Percentiles rank a stretch among this genome's conserved stretches.
Evolutionary conservation across 2,329 filamentous ascomycete species (phyloP).

Genomic region (Penicillium sp.): DNA sequence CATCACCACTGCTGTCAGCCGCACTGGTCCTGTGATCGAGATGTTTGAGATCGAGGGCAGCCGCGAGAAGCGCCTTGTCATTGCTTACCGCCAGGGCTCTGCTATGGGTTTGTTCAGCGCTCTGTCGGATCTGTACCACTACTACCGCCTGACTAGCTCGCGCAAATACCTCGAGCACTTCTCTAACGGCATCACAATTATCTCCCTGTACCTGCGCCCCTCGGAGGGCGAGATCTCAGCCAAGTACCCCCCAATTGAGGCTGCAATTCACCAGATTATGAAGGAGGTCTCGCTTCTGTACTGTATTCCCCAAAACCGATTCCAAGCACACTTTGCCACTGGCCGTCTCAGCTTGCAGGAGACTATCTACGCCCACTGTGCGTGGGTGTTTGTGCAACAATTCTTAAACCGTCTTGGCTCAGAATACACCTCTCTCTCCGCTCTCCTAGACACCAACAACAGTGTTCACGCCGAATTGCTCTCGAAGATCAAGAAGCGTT

Average conservation of each 20-base stretch:
- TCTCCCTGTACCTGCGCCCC: slow-evolving; percentile 89
- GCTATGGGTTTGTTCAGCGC: slow-evolving; percentile 93
- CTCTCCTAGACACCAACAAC: slow-evolving; percentile 77
- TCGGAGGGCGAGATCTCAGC: slow-evolving; percentile 57
- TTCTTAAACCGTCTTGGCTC: slow-evolving; percentile 93
- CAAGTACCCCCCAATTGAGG: slow-evolving; percentile 77
- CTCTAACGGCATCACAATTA: slow-evolving; percentile 95
- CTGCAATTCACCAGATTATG: slow-evolving; percentile 97
- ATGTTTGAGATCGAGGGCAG: slow-evolving; percentile 93
- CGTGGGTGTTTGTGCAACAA: slow-evolving; percentile 97
- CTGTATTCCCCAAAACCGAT: slow-evolving; percentile 96
- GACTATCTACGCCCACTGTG: slow-evolving; percentile 94
- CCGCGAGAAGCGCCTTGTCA: slow-evolving; percentile 87
- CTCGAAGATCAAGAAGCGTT: slow-evolving; percentile 89
- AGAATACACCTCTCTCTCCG: slow-evolving; percentile 84
- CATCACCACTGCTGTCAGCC: slow-evolving; percentile 77
- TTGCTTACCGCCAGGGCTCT: slow-evolving; percentile 91
- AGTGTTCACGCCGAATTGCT: slow-evolving; percentile 83
- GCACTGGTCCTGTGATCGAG: slow-evolving; percentile 94
- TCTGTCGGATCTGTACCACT: slow-evolving; percentile 94
- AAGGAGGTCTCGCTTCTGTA: slow-evolving; percentile 97
- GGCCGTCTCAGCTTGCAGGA: slow-evolving; percentile 91
- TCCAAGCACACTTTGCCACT: slow-evolving; percentile 83
- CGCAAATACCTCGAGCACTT: slow-evolving; percentile 99
- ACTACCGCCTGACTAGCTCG: slow-evolving; percentile 94